These are phyloP conservation scores for Fragaria ananassa DNA, from an alignment of 306 rosid species.

Conservation along the genomic window DNA sequence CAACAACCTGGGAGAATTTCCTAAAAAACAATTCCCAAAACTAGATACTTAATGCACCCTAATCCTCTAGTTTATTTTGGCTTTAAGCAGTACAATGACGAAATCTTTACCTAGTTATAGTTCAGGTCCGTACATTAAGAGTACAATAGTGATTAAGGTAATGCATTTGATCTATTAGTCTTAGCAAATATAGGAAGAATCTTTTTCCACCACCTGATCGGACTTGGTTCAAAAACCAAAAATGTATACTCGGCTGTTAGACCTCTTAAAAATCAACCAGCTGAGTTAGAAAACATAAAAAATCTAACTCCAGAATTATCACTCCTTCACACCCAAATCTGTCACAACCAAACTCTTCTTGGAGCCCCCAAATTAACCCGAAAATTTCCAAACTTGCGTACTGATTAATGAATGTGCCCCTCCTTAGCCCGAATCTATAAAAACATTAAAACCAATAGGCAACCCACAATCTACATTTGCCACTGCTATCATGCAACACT, in stretches of 20 bases:
- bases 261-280: neutral
- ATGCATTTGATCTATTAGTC: neutral
- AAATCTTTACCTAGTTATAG: neutral
- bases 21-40: neutral
- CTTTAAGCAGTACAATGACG: neutral
- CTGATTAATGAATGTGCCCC: neutral
- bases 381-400: neutral
- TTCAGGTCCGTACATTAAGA: slow-evolving; percentile 4
- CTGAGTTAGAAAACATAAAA: neutral
- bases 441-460: neutral
- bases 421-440: neutral
- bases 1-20: neutral
- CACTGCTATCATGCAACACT: neutral
- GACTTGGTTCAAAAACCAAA: neutral
- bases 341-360: neutral
- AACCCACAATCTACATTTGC: neutral
- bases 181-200: neutral
- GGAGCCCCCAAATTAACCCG: neutral
- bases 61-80: neutral
- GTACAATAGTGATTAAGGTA: neutral
- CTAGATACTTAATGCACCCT: neutral
- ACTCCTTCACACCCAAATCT: neutral
- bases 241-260: neutral
- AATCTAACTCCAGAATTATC: neutral
- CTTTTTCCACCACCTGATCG: neutral